Evolutionary conservation across 257 asterid species (phyloP), one percentile per base, ranked within the genome.

Genomic region (Coffea canephora): DNA sequence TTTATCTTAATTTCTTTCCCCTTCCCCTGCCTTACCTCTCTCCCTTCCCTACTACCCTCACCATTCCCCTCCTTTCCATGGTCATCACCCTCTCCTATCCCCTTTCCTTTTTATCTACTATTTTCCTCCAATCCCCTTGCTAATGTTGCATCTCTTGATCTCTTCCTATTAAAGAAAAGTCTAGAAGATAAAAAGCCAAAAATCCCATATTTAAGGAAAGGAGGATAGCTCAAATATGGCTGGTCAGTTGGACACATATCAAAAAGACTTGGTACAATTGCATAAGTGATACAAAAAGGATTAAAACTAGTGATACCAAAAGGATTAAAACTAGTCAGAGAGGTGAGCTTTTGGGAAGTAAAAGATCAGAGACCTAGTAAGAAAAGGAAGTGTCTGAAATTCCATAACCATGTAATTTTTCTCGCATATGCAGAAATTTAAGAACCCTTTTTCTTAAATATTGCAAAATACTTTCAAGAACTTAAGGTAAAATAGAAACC

Each of bases 161-260:
- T 57, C 59, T 55, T 49, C 31, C 12, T 19, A 70, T 75, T 48
- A 67, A 54, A 65, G 71, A 73, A 86, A 81, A 67, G 64, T 69
- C 78, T 48, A 69, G 73, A 83, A 71, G 77, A 83, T 65, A 45
- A 64, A 61, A 64, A 73, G 77, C 54, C 48, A 59, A 76, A 78
- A 69, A 27, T 74, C 54, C 73, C 87, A 82, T 91, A 90, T 90
- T 85, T 84, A 86, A 74, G 59, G 77, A 77, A 74, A 0, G 18
- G 39, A 73, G 61, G 41, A 76, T 78, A 84, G 81, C 82, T 79
- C 78, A 71, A 89, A 88, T 78, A 80, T 83, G 76, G 78, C 80
- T 83, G 78, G 83, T 82, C 86, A 89, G 88, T 78, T 79, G 83
- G 86, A 87, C 87, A 81, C 87, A 86, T 90, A 92, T 89, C 90